Evolutionary conservation across 2,329 filamentous ascomycete species (phyloP).

Genomic region (Xylariaceae sp.): DNA sequence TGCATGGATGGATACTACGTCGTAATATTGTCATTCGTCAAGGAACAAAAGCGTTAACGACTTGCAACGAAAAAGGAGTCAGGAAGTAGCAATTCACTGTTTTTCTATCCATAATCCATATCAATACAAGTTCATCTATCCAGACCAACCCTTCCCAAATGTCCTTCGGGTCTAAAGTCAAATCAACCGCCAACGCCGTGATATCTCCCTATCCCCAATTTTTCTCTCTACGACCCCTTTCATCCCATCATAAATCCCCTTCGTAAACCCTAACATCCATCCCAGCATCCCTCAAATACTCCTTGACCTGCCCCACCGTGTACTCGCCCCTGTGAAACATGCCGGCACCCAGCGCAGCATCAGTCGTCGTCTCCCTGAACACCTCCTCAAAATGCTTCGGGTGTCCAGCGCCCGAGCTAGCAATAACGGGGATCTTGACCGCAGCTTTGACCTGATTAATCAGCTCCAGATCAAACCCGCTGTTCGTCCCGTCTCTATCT

Average conservation of each 20-base stretch:
- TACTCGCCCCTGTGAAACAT: slow-evolving; percentile 98
- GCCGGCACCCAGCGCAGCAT: slow-evolving; percentile 90
- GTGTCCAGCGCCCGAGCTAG: slow-evolving; percentile 85
- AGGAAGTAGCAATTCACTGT: no score
- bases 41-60: no score
- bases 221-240: slow-evolving; percentile 3
- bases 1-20: no score
- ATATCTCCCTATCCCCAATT: slow-evolving; percentile 10
- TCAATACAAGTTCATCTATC: slow-evolving; percentile 10
- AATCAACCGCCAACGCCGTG: slow-evolving; percentile 18
- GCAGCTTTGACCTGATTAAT: slow-evolving; percentile 83
- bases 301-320: slow-evolving; percentile 91
- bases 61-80: no score
- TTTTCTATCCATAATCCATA: background rate
- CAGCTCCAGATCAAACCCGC: slow-evolving; percentile 89
- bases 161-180: no score
- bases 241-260: slow-evolving; percentile 37
- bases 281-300: slow-evolving; percentile 66
- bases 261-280: slow-evolving; percentile 80
- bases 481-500: slow-evolving; percentile 92
- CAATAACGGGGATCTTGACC: slow-evolving; percentile 89
- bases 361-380: slow-evolving; percentile 78
- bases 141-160: no score
- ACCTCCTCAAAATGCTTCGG: slow-evolving; percentile 88
- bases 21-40: no score